Evolutionary conservation across 768 basidiomycete species (phyloP).

Genomic region (Pisolithus microcarpus): DNA sequence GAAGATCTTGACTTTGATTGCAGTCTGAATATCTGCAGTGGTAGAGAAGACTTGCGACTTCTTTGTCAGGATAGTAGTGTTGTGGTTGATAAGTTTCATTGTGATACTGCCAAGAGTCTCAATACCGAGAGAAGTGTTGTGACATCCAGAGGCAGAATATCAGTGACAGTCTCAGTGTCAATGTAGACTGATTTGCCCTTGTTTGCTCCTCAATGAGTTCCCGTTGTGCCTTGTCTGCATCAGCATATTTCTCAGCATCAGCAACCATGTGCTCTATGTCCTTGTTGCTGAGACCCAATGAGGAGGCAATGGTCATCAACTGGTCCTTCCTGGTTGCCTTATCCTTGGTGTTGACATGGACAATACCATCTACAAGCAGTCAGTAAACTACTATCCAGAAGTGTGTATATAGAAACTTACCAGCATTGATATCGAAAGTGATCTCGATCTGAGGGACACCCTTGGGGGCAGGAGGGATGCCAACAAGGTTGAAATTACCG

Average conservation of each 20-base stretch:
- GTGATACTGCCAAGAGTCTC: constrained; percentile 98
- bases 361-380: constrained; percentile 70
- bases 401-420: constrained; percentile 30
- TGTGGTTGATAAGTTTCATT: constrained; percentile 93
- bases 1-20: constrained; percentile 93
- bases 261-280: constrained; percentile 97
- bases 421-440: constrained; percentile 90
- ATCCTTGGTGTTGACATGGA: constrained; percentile 94
- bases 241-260: constrained; percentile 90
- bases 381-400: constrained; percentile 4
- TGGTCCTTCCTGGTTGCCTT: constrained; percentile 88
- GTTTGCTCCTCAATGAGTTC: constrained; percentile 89
- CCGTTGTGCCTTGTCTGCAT: constrained; percentile 83
- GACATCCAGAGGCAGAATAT: too few relatives aligned
- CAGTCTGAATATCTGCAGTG: constrained; percentile 86
- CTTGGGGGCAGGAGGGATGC: constrained; percentile 92
- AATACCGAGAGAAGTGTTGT: constrained; percentile 97
- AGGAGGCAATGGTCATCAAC: constrained; percentile 96
- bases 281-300: constrained; percentile 90
- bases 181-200: constrained; percentile 89
- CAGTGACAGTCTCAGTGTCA: too few relatives aligned
- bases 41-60: constrained; percentile 92
- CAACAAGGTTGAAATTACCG: constrained; percentile 89
- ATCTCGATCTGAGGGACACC: constrained; percentile 98
- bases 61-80: constrained; percentile 96